Conservation (phyloP, 139 green algal species). For the Pseudopediastrum boryanum region DNA sequence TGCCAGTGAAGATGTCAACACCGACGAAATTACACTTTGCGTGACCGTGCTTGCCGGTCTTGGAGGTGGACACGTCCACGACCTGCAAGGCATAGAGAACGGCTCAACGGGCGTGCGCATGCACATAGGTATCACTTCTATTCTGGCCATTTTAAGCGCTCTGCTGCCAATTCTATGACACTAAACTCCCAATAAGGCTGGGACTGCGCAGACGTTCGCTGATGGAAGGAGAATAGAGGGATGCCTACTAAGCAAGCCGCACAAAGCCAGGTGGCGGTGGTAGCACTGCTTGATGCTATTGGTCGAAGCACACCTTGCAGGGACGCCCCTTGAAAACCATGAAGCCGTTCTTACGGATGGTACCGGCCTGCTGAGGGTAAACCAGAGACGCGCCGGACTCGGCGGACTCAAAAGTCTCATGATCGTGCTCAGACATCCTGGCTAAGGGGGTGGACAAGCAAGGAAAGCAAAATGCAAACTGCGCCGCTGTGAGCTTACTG, state of each 20-base stretch:
- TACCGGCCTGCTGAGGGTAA: slow-evolving; percentile 92
- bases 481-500: too few species aligned
- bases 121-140: too few species aligned
- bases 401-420: slow-evolving; percentile 45
- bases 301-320: slow-evolving; percentile 86
- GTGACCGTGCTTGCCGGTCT: slow-evolving; percentile 99
- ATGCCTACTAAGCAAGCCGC: too few species aligned
- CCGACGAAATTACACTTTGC: slow-evolving; percentile 99
- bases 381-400: slow-evolving; percentile 89
- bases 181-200: not conserved
- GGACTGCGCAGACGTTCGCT: not conserved
- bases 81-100: slow-evolving; percentile 91
- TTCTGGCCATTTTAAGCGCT: not conserved
- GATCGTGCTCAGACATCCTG: slow-evolving; percentile 28
- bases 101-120: too few species aligned
- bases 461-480: too few species aligned
- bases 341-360: slow-evolving; percentile 96
- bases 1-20: slow-evolving; percentile 98
- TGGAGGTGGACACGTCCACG: slow-evolving; percentile 98
- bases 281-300: not conserved
- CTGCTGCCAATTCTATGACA: not conserved
- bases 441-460: not conserved
- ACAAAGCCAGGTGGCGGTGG: not conserved
- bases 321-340: slow-evolving; percentile 95
- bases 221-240: too few species aligned